Base-by-base conservation (phyloP, 306 rosid species). In the Malus sylvestris region DNA sequence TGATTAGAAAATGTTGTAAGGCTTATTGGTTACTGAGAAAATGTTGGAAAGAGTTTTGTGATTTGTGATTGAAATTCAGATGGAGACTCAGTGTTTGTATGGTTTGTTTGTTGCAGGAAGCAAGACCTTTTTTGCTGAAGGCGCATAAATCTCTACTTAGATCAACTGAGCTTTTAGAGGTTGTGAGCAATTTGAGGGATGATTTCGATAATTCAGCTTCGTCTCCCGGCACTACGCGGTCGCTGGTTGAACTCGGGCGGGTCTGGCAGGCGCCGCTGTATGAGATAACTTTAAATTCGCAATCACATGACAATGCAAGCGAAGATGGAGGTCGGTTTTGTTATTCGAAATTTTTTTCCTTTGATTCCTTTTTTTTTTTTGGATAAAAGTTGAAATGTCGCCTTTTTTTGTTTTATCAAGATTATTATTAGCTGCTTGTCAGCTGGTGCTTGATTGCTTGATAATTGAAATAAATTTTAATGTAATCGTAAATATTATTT, bases 61-160 rank as follows among this genome's bases (percentile, higher is more conserved):
- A 20, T 1, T 8, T 19, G 3, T 19, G 22, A 66, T 66, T 10
- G 10, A 42, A 42, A 18, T 66, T 45, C 70, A 66, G 38, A 19
- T 16, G 70, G 49, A 33, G 49, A 25, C 49, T 18, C 27, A 40
- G 32, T 40, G 66, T 60, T 57, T 10, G 5, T 20, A 10, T 49
- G 46, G 1, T 61, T 76, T 23, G 67, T 4, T 38, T 60, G 30
- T 70, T 76, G 89, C 64, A 91, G 97, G 95, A 86, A 84, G 89
- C 75, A 60, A 90, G 87, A 87, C 85, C 96, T 32, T 75, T 88
- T 71, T 79, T 94, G 66, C 23, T 90, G 71, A 87, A 85, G 71
- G 98, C 96, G 2, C 86, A 87, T 15, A 87, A 80, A 74, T 84
- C 80, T 81, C 87, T 94, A 87, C 55, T 85, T 46, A 77, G 79